phyloP scores from a whole-genome alignment of 805 yeast species.

The Zygosaccharomyces bisporus region DNA sequence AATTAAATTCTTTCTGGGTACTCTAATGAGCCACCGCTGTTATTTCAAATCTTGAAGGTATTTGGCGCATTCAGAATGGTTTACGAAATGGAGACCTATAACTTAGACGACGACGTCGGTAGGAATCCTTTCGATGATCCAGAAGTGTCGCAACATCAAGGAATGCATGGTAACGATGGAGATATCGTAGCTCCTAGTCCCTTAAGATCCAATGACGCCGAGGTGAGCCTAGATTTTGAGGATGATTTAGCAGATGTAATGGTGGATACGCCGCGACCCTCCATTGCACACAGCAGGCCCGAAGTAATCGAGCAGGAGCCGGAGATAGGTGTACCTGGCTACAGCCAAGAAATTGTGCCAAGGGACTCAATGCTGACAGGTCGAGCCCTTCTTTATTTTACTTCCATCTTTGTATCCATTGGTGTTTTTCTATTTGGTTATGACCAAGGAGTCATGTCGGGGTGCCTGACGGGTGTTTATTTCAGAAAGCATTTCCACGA shows the following conservation, averaged over 20 bases:
- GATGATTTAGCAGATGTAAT: slow-evolving; percentile 4
- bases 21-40: not conserved
- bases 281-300: slow-evolving; percentile 11
- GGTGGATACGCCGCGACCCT: slow-evolving; percentile 3
- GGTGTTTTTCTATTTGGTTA: slow-evolving; percentile 71
- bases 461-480: slow-evolving; percentile 69
- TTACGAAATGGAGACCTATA: not conserved
- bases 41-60: not conserved
- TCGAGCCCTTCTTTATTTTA: slow-evolving; percentile 34
- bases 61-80: not conserved
- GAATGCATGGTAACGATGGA: not conserved
- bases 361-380: slow-evolving; percentile 23
- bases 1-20: not conserved
- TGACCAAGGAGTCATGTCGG: slow-evolving; percentile 89
- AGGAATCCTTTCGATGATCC: slow-evolving; percentile 3
- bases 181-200: slow-evolving; percentile 3
- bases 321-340: slow-evolving; percentile 11
- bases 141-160: slow-evolving; percentile 1
- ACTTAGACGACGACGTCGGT: not conserved
- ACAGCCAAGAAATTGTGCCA: slow-evolving; percentile 16
- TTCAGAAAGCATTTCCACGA: slow-evolving; percentile 66
- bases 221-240: not conserved
- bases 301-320: slow-evolving; percentile 7
- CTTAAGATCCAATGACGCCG: not conserved
- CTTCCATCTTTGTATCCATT: slow-evolving; percentile 39